Evolutionary conservation across 768 basidiomycete genomes (phyloP), one percentile per base, ranked within the genome.

Genomic region (Amanita pseudoporphyria): DNA sequence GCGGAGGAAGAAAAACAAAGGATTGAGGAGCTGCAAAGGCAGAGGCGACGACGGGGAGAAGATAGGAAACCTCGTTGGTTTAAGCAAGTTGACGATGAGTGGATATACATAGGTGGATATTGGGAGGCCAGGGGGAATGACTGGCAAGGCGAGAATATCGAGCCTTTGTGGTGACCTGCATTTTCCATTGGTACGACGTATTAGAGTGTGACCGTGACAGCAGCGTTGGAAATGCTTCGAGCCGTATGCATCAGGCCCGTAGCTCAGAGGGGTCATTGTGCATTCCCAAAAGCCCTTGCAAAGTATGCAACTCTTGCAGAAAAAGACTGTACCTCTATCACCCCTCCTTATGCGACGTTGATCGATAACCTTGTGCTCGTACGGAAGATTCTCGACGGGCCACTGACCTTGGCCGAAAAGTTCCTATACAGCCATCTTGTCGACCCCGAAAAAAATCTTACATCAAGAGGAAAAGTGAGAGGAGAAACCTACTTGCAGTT

Each of bases 391-490:
- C 74, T 98, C 56, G 72, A 80, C 56, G 73, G 83, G 47, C 94
- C 93, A 32, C 69, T 99, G 48, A 91, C 93, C 2, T 74, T 99
- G n/a, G 86, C 94, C 18, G 96, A 99, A 68, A 99, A 99, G 74
- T 94, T 98, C 37, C 74, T 99, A 26, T 98, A 96, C 68, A 84
- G 89, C 58, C 96, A 99, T 67, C 70, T 97, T 48, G 67, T 79
- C 54, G 78, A 95, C 57, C 89, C 90, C 3, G 78, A 84, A 51
- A 79, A 81, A 58, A 80, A 71, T 47, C 67, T 94, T 41, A 74
- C 76, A 31, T 67, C 76, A 39, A 78, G 78, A 24, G 78, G 80
- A 26, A 81, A 76, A 56, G 74, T 91, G 35, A 74, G 94, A 57
- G 95, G 94, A 16, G 82, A 93, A 63, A 73, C 81, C 6, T 95